Conservation (phyloP, 2,329 filamentous ascomycete genomes). For the Chrysoporthe cubensis region DNA sequence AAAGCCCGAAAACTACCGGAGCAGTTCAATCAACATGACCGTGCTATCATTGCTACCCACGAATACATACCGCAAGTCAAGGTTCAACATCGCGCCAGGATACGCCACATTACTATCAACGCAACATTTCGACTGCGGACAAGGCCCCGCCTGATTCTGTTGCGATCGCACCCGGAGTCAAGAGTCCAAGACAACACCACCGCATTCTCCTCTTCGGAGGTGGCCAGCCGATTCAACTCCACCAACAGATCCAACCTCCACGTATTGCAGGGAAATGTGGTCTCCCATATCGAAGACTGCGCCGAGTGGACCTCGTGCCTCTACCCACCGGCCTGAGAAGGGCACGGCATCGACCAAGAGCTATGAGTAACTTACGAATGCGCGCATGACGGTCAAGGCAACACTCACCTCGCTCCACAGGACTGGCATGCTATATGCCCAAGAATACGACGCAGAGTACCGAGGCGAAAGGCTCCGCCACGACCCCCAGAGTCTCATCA, state of each 20-base stretch:
- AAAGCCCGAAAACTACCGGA: conserved; percentile 22
- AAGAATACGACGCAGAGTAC: neutral
- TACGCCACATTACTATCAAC: conserved; percentile 56
- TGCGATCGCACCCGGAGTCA: conserved; percentile 61
- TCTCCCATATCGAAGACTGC: neutral
- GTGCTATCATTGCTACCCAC: conserved; percentile 60
- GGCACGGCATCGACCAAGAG: neutral
- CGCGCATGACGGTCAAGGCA: too few relatives aligned
- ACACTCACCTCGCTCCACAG: neutral
- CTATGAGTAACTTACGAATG: neutral
- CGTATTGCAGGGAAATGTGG: conserved; percentile 57
- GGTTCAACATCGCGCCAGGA: conserved; percentile 63
- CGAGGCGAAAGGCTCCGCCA: neutral
- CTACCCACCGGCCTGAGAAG: neutral
- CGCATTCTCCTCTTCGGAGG: conserved; percentile 52
- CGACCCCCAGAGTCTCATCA: neutral
- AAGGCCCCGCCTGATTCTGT: conserved; percentile 57
- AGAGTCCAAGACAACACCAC: conserved; percentile 64
- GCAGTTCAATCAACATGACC: conserved; percentile 58
- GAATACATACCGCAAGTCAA: conserved; percentile 59
- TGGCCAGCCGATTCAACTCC: conserved; percentile 65
- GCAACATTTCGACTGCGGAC: conserved; percentile 56
- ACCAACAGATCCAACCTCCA: conserved; percentile 63
- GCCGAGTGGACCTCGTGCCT: neutral
- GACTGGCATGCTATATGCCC: neutral